A percentile compares a stretch with the other conserved stretches of the same genome.
Evolutionary conservation across 1,284 basidiomycete genomes (phyloP).

Genomic region (Marasmius tenuissimus): DNA sequence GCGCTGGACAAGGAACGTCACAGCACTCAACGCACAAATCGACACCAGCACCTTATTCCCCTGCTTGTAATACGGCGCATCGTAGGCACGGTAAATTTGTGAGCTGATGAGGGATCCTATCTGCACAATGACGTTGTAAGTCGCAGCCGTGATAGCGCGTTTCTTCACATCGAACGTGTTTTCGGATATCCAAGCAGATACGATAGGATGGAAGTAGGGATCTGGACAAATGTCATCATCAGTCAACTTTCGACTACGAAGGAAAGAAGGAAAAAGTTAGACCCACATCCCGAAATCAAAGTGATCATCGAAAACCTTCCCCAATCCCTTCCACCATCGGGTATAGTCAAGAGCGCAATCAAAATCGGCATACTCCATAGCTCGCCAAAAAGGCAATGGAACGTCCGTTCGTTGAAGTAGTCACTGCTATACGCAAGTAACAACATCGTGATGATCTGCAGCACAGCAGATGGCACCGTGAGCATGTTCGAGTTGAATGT

Average conservation of each 20-base stretch:
- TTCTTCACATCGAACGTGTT: not conserved
- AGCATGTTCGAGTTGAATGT: slow-evolving; percentile 7
- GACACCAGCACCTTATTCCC: not conserved
- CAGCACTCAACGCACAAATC: not conserved
- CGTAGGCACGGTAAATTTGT: not conserved
- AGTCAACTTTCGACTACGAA: not conserved
- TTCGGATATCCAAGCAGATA: not conserved
- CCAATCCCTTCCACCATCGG: not conserved
- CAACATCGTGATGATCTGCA: slow-evolving; percentile 6
- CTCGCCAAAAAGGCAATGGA: not conserved
- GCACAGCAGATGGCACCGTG: not conserved
- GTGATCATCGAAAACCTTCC: not conserved
- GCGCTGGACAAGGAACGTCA: not conserved
- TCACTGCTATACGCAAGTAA: not conserved
- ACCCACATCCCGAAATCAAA: not conserved
- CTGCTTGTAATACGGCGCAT: not conserved
- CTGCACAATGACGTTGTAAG: not conserved
- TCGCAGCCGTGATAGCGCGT: not conserved
- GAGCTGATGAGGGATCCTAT: not conserved
- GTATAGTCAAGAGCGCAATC: not conserved
- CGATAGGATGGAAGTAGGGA: not conserved
- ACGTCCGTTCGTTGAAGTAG: not conserved
- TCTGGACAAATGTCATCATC: not conserved
- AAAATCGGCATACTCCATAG: slow-evolving; percentile 1
- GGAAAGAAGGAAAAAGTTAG: not conserved